Base-by-base conservation (phyloP, 805 yeast species). In the Saccharomycopsis vini region DNA sequence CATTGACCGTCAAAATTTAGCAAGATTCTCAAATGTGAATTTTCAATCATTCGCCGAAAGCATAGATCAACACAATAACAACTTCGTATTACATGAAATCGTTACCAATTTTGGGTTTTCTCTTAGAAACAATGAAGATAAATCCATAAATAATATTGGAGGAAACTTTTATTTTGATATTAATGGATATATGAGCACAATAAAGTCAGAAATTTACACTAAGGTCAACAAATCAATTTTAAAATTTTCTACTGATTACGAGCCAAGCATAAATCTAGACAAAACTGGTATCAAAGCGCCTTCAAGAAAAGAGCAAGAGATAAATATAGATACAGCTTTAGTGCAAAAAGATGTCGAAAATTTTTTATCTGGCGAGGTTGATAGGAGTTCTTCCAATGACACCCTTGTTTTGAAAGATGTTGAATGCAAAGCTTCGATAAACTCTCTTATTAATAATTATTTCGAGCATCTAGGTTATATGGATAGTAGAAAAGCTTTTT, bases 401-500 rank as follows among this genome's bases (percentile, higher is more conserved):
- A 26, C 20, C 20, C 30, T 44, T 4, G 33, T 36, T 16, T 34
- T 44, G 39, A 44, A 44, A 29, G 47, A 44, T 29, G 24, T 42
- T 15, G 46, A 46, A 30, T 33, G 31, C 7, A 47, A 47, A 20
- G 10, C 32, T 9, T 38, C 37, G 4, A 41, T 44, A 12, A 47
- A 44, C 30, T 52, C 59, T 19, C 58, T 71, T 33, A 64, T 72
- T 3, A 50, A 63, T n/a, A 60, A 68, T 12, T 79, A 78, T 55
- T 68, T 81, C 31, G 64, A 69, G n/a, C 75, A 77, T 53, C 68
- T 70, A 43, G 87, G 87, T 2, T 72, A 68, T 52, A 64, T 67
- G 24, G 75, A 75, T 44, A 71, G 77, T 2, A 72, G 76, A 2
- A 64, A 64, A 45, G 72, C 77, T 0, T 73, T 81, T 46, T 59